These are phyloP conservation scores for Chrysosporium keratinophilum DNA, from an alignment of 2,329 filamentous ascomycete genomes.

Conservation along the genomic window DNA sequence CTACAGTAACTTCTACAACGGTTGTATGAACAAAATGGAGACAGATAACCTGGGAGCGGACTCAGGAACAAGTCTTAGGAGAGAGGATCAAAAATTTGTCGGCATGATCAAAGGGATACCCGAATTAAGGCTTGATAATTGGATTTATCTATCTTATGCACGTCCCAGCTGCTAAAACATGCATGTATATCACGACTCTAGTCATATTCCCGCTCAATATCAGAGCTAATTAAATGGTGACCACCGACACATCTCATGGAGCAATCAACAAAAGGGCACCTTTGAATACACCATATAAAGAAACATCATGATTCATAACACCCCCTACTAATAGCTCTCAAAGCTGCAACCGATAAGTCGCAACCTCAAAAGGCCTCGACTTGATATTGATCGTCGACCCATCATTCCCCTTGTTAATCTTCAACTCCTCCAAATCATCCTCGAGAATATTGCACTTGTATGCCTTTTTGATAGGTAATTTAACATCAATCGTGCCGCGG, in stretches of 20 bases:
- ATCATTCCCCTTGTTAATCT: slow-evolving; percentile 34
- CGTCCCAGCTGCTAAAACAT: no score
- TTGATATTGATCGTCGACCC: slow-evolving; percentile 48
- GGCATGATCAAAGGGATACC: no score
- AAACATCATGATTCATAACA: no score
- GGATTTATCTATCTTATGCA: no score
- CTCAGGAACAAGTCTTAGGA: no score
- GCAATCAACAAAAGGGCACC: no score
- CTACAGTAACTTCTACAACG: neutral
- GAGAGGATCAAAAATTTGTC: no score
- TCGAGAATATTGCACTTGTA: slow-evolving; percentile 81
- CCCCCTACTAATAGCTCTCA: slow-evolving; percentile 21
- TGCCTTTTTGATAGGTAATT: slow-evolving; percentile 61
- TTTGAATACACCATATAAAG: no score
- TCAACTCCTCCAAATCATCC: slow-evolving; percentile 64
- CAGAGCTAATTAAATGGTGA: neutral
- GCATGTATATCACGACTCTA: no score
- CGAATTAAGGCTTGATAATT: no score
- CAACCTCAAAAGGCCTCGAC: slow-evolving; percentile 74
- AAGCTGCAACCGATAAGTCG: slow-evolving; percentile 60
- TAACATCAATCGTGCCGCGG: slow-evolving; percentile 58
- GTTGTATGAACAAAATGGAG: neutral
- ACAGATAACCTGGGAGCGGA: no score
- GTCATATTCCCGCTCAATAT: neutral
- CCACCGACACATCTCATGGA: neutral